phyloP scores from a whole-genome alignment of 1,139 yeast genomes.

The Zygosaccharomyces pseudobailii region DNA sequence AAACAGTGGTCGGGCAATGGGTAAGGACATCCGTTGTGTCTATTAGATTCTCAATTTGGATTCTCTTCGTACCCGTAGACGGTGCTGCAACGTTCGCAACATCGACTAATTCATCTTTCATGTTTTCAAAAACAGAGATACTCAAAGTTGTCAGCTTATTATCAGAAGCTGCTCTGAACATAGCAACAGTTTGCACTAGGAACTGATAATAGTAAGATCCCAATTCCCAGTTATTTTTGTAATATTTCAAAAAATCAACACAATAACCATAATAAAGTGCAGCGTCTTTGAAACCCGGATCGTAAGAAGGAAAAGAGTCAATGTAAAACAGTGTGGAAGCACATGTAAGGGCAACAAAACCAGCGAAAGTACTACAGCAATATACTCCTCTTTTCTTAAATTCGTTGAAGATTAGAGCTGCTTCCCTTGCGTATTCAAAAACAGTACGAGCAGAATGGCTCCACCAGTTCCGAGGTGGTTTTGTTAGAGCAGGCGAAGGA shows the following conservation, averaged over 20 bases:
- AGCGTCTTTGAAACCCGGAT: background rate
- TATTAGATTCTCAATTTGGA: slow-evolving; percentile 1
- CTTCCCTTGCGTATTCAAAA: background rate
- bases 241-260: background rate
- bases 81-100: slow-evolving; percentile 1
- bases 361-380: slow-evolving; percentile 1
- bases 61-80: background rate
- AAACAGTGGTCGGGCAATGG: background rate
- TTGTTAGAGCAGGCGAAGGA: background rate
- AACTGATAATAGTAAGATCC: slow-evolving; percentile 1
- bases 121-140: background rate
- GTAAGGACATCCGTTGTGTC: background rate
- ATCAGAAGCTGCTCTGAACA: slow-evolving; percentile 1
- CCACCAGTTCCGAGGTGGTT: slow-evolving; percentile 1
- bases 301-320: background rate
- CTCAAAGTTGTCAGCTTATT: background rate
- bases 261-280: background rate
- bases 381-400: background rate
- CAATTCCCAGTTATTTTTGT: slow-evolving; percentile 1
- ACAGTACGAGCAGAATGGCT: background rate
- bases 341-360: slow-evolving; percentile 1
- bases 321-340: slow-evolving; percentile 1
- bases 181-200: background rate
- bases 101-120: slow-evolving; percentile 1
- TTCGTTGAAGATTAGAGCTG: background rate